Evolutionary conservation across 495 filamentous ascomycete species (phyloP).

Genomic region (Lophiotrema nucula): DNA sequence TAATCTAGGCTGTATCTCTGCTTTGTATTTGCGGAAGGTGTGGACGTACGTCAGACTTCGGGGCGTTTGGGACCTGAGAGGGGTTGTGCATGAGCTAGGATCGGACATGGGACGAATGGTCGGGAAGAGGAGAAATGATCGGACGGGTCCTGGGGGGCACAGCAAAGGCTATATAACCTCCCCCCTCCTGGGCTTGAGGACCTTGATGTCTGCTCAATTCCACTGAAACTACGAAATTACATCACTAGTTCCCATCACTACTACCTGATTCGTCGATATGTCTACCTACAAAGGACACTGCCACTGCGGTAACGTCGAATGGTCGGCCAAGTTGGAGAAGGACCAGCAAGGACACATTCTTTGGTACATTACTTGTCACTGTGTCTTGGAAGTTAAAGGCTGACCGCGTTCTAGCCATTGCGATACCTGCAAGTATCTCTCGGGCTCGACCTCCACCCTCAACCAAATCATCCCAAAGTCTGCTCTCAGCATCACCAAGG

Average conservation of each 20-base stretch:
- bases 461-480: constrained; percentile 52
- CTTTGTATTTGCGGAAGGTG: too few species aligned
- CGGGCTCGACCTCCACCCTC: constrained; percentile 49
- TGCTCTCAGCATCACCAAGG: constrained; percentile 51
- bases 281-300: constrained; percentile 48
- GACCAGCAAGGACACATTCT: constrained; percentile 48
- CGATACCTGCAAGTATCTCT: constrained; percentile 52
- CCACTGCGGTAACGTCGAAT: constrained; percentile 53
- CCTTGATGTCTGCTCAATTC: constrained; percentile 14
- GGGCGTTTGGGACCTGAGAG: too few species aligned
- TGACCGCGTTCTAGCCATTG: constrained; percentile 45
- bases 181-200: constrained; percentile 6
- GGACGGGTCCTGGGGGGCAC: not conserved
- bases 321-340: constrained; percentile 44
- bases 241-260: not conserved
- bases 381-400: not conserved
- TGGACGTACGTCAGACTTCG: too few species aligned
- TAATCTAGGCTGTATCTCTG: too few species aligned
- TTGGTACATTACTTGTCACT: constrained; percentile 40
- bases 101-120: not conserved
- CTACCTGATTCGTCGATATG: constrained; percentile 30
- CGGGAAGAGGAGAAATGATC: not conserved
- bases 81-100: not conserved
- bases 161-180: not conserved
- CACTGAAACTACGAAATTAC: not conserved